Evolutionary conservation across 441 rosid species (phyloP).

Genomic region (Populus hybrid): DNA sequence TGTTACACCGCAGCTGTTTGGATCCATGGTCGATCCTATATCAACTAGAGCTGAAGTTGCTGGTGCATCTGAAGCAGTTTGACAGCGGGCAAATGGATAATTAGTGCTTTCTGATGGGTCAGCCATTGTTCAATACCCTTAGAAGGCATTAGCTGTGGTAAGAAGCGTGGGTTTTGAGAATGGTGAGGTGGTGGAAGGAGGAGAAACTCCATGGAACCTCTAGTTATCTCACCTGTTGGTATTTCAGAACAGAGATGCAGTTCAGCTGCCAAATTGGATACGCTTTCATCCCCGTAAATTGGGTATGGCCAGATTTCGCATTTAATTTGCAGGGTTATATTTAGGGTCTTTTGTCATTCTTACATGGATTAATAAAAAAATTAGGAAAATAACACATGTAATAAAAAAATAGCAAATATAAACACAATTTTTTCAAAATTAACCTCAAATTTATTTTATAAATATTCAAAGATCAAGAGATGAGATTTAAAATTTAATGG

Average conservation of each 20-base stretch:
- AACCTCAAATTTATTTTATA: too few relatives aligned
- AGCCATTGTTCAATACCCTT: conserved; percentile 95
- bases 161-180: conserved; percentile 82
- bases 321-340: background rate
- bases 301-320: background rate
- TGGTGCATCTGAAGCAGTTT: conserved; percentile 93
- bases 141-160: conserved; percentile 80
- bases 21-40: conserved; percentile 97
- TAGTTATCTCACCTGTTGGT: conserved; percentile 54
- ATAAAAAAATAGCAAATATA: too few relatives aligned
- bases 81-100: conserved; percentile 79
- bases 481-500: too few relatives aligned
- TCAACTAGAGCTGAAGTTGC: conserved; percentile 98
- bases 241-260: conserved; percentile 88
- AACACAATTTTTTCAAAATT: too few relatives aligned
- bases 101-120: conserved; percentile 98
- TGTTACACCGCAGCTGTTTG: conserved; percentile 88
- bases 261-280: conserved; percentile 96
- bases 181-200: conserved; percentile 97
- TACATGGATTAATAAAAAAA: background rate
- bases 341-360: background rate
- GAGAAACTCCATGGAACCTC: conserved; percentile 73
- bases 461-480: too few relatives aligned
- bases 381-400: too few relatives aligned
- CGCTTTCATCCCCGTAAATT: conserved; percentile 3